phyloP scores from a whole-genome alignment of 257 asterid species.

The Lantana camara region DNA sequence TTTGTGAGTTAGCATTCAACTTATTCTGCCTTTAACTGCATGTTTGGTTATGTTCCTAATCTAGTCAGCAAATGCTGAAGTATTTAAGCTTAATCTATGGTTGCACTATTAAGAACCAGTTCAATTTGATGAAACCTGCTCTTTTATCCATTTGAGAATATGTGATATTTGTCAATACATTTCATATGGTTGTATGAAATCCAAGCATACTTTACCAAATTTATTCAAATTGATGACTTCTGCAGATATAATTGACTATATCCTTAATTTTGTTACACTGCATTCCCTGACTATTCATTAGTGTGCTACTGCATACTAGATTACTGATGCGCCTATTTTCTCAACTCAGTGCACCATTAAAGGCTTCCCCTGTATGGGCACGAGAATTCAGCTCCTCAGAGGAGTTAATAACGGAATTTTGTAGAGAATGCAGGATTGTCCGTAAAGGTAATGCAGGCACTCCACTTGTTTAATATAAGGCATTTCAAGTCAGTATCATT shows the following conservation, averaged over 20 bases:
- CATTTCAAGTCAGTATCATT: conserved; percentile 19
- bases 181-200: conserved; percentile 2
- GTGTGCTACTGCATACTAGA: conserved; percentile 19
- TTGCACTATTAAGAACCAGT: not conserved
- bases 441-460: conserved; percentile 69
- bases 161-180: not conserved
- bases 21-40: conserved; percentile 17
- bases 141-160: conserved; percentile 16
- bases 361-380: conserved; percentile 95
- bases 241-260: not conserved
- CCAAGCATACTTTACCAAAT: conserved; percentile 13
- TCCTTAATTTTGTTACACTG: conserved; percentile 7
- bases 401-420: conserved; percentile 91
- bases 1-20: conserved; percentile 16
- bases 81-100: conserved; percentile 1
- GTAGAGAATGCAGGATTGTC: conserved; percentile 98
- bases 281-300: not conserved
- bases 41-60: conserved; percentile 14
- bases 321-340: conserved; percentile 27
- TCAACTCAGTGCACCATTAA: conserved; percentile 85
- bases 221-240: conserved; percentile 6
- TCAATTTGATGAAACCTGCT: conserved; percentile 3
- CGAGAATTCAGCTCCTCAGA: conserved; percentile 86
- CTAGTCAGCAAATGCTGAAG: conserved; percentile 1
- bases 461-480: conserved; percentile 18